These are phyloP conservation scores for Ascochyta pisi DNA, from an alignment of 2,329 filamentous ascomycete genomes.

Conservation along the genomic window DNA sequence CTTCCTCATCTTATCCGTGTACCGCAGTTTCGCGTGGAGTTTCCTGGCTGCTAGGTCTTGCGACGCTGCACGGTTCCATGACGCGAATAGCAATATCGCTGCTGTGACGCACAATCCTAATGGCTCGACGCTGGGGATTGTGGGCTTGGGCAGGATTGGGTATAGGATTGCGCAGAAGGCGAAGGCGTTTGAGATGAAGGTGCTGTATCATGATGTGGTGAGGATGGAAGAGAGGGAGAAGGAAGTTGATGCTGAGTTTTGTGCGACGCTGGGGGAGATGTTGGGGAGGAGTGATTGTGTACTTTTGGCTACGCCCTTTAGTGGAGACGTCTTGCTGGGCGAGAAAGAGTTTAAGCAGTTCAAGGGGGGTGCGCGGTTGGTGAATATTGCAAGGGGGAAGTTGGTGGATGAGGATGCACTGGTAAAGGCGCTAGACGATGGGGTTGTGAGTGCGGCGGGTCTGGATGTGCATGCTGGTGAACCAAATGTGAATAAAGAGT, in stretches of 20 bases:
- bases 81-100: slow-evolving; percentile 67
- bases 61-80: slow-evolving; percentile 57
- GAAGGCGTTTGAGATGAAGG: slow-evolving; percentile 69
- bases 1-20: slow-evolving; percentile 72
- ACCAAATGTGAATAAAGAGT: slow-evolving; percentile 59
- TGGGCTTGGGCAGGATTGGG: slow-evolving; percentile 70
- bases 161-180: slow-evolving; percentile 64
- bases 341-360: slow-evolving; percentile 58
- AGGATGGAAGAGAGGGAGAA: slow-evolving; percentile 57
- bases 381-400: slow-evolving; percentile 71
- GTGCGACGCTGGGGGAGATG: slow-evolving; percentile 60
- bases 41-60: slow-evolving; percentile 61
- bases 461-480: slow-evolving; percentile 71
- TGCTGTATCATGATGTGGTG: slow-evolving; percentile 68
- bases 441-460: slow-evolving; percentile 60
- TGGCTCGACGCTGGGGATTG: slow-evolving; percentile 66
- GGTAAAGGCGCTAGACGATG: slow-evolving; percentile 63
- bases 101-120: slow-evolving; percentile 69
- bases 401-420: slow-evolving; percentile 71
- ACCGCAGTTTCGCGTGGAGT: slow-evolving; percentile 72
- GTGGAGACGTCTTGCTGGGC: slow-evolving; percentile 58
- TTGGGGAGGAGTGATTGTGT: slow-evolving; percentile 64
- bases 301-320: slow-evolving; percentile 67
- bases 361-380: slow-evolving; percentile 63
- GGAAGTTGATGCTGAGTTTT: slow-evolving; percentile 61